A percentile compares a stretch with the other conserved stretches of the same genome.
Evolutionary conservation across 805 yeast species (phyloP).

Genomic region (Candida ascalaphidarum): DNA sequence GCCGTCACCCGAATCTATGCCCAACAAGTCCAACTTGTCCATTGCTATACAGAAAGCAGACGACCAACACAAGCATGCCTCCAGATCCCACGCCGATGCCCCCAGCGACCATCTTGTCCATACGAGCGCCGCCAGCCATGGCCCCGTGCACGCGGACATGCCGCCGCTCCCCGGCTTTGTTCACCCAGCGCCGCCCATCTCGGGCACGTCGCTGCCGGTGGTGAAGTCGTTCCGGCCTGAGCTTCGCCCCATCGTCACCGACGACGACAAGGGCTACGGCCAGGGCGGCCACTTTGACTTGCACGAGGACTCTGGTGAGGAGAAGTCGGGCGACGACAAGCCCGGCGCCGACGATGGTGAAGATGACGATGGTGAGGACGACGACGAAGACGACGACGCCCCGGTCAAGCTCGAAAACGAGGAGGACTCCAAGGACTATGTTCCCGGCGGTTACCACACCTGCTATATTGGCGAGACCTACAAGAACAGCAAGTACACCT

Average conservation of each 20-base stretch:
- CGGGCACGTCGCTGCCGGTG: conserved; percentile 10
- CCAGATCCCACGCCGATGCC: conserved; percentile 5
- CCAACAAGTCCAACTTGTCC: conserved; percentile 29
- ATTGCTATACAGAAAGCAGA: conserved; percentile 37
- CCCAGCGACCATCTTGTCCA: too few relatives aligned
- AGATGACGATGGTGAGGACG: conserved; percentile 2
- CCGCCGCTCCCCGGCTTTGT: conserved; percentile 17
- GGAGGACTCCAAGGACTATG: conserved; percentile 80
- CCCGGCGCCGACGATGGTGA: conserved; percentile 7
- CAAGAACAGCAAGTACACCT: conserved; percentile 63
- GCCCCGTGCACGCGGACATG: conserved; percentile 3
- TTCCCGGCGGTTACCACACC: conserved; percentile 94
- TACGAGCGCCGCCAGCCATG: conserved; percentile 4
- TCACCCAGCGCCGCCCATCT: conserved; percentile 6
- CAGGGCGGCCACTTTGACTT: conserved; percentile 12
- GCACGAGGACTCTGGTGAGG: conserved; percentile 16
- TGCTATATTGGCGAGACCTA: conserved; percentile 81
- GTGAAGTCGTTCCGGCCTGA: conserved; percentile 4
- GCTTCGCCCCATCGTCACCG: conserved; percentile 4
- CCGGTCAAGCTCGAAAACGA: conserved; percentile 47
- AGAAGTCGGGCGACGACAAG: too few relatives aligned
- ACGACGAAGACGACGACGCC: conserved; percentile 14
- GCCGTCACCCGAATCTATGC: too few relatives aligned
- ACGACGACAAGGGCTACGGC: conserved; percentile 6
- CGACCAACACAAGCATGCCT: conserved; percentile 12